Evolutionary conservation across 495 filamentous ascomycete genomes (phyloP), one percentile per base, ranked within the genome.

Genomic region (Aspergillus indologenus): DNA sequence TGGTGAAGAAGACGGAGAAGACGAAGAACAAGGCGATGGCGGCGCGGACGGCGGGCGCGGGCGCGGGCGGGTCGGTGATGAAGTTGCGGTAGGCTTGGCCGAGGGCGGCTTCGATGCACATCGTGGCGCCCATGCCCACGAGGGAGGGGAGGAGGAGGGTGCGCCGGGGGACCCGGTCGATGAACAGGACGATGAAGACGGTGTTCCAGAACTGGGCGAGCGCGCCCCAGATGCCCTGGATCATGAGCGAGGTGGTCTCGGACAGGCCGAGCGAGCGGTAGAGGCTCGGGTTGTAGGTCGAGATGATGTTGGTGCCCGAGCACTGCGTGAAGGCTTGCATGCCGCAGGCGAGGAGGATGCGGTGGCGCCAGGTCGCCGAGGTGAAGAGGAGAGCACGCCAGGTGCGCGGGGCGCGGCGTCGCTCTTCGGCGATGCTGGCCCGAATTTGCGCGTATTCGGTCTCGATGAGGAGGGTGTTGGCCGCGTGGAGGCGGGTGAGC

Each of bases 1-100:
- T 69, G 23, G 81, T 83, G 54, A 76, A 84, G 61, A 80, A 86
- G 48, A 85, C 66, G 3, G 77, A 78, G 45, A 84, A 86, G 29
- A 84, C 75, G 43, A 83, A 77, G 61, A 83, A 81, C 70, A 86
- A 81, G 59, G 79, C 79, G 22, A 84, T 80, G 48, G 81, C 82
- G 21, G 79, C 73, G 3, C 76, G 78, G n/a, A 82, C 71, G 29
- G 79, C 75, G 24, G 75, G 68, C 2, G 63, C 59, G 42, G 73
- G 75, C 5, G 48, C 5, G 23, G 72, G 65, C 23, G 57, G 53
- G 11, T 47, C 45, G 26, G 66, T 59, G 34, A 60, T 66, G 40
- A 67, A 54, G 11, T 52, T 65, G 47, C 69, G 62, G 21, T 68
- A 58, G 42, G 69, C 69, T 1, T 61, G 65, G 0, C 76, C 76